Conservation (phyloP, 805 yeast species). For the Komagataella ulmi region DNA sequence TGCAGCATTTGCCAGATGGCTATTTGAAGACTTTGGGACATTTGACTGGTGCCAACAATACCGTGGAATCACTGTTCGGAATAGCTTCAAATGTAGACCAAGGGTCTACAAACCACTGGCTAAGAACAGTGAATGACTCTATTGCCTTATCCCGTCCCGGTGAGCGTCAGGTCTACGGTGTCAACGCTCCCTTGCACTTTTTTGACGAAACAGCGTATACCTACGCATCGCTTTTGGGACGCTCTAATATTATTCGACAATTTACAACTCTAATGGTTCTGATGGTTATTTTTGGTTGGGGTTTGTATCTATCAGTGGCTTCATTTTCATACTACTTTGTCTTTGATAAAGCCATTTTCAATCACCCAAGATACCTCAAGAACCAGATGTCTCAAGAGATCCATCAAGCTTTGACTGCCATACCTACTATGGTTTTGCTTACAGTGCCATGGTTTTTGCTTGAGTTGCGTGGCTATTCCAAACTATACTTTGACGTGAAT, state of each 20-base stretch:
- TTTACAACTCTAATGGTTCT: conserved; percentile 48
- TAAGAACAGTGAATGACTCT: conserved; percentile 11
- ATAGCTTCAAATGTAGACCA: conserved; percentile 7
- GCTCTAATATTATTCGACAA: conserved; percentile 69
- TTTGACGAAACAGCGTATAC: conserved; percentile 45
- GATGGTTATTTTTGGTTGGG: conserved; percentile 76
- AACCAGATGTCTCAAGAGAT: conserved; percentile 86
- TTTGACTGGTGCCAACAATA: not conserved
- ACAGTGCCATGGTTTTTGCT: conserved; percentile 85
- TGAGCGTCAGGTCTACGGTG: conserved; percentile 22
- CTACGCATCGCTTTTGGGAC: conserved; percentile 52
- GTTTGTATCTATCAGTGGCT: conserved; percentile 68
- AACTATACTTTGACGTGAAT: conserved; percentile 52
- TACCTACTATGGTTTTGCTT: conserved; percentile 78
- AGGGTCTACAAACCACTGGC: conserved; percentile 15
- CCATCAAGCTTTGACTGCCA: conserved; percentile 61
- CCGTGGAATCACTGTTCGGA: not conserved
- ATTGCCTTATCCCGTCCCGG: conserved; percentile 4
- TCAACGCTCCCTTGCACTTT: conserved; percentile 32
- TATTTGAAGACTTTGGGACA: conserved; percentile 1
- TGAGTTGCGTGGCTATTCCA: conserved; percentile 77
- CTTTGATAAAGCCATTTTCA: conserved; percentile 80
- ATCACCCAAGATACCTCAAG: conserved; percentile 91
- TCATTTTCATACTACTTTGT: conserved; percentile 62
- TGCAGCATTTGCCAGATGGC: conserved; percentile 15